Conservation (phyloP, 2,329 filamentous ascomycete species). For the Thelonectria discophora region DNA sequence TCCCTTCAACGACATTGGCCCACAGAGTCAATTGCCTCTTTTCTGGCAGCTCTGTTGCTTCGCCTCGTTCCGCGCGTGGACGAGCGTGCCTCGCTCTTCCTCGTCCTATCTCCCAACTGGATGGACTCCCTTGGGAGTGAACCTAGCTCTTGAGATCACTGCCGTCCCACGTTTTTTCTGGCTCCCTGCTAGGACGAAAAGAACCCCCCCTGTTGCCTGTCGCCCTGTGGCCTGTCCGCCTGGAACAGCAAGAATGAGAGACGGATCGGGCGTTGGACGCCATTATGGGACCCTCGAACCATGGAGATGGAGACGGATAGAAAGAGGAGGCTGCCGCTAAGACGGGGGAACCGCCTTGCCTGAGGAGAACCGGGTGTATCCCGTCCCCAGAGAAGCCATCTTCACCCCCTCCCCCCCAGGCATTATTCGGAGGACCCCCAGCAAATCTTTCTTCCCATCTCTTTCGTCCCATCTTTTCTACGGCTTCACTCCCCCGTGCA, state of each 20-base stretch:
- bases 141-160: conserved; percentile 1
- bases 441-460: not conserved
- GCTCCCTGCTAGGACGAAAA: not conserved
- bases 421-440: not conserved
- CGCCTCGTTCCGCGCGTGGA: not conserved
- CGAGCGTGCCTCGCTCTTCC: not conserved
- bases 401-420: not conserved
- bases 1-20: not conserved
- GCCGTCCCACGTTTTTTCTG: conserved; percentile 1
- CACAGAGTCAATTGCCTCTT: not conserved
- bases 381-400: no score
- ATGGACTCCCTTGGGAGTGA: conserved; percentile 7
- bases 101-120: no score
- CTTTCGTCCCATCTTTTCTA: not conserved
- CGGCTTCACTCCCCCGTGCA: not conserved
- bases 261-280: not conserved
- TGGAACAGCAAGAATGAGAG: not conserved
- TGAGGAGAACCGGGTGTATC: not conserved
- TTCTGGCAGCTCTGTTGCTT: not conserved
- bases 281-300: not conserved
- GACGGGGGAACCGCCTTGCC: conserved; percentile 9
- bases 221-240: not conserved
- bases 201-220: not conserved
- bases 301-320: no score
- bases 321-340: not conserved